Evolutionary conservation across 371 early-diverging fungal genomes (phyloP).

Genomic region (Mortierella sp.): DNA sequence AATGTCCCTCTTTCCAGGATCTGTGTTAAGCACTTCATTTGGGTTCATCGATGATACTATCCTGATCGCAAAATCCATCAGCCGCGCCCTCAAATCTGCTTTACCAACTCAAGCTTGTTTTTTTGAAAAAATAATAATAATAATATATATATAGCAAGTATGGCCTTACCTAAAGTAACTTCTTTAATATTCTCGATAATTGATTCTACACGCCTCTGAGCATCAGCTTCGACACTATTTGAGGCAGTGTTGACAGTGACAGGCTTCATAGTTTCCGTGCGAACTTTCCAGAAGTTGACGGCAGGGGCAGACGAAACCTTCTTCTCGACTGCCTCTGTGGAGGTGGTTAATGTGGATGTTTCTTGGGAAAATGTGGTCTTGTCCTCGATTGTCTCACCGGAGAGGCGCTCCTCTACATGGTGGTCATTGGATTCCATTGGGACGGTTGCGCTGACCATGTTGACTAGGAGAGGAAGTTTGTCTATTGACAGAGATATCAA

Average conservation of each 20-base stretch:
- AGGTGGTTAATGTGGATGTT: background rate
- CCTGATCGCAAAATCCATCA: background rate
- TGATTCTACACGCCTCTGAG: conserved; percentile 46
- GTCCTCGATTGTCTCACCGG: background rate
- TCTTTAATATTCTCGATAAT: conserved; percentile 56
- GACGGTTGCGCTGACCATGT: conserved; percentile 35
- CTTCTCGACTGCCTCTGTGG: conserved; percentile 8
- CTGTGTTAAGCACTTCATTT: no score
- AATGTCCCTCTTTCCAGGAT: no score
- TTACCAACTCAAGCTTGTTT: background rate
- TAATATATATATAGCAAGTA: background rate
- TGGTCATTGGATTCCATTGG: conserved; percentile 32
- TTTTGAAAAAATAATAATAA: background rate
- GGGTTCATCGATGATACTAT: background rate
- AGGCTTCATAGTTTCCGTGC: conserved; percentile 56
- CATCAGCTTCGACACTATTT: conserved; percentile 22
- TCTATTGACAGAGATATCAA: background rate
- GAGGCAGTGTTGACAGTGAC: conserved; percentile 1
- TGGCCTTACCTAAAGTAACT: conserved; percentile 54
- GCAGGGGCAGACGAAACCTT: conserved; percentile 59
- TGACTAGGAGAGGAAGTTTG: background rate
- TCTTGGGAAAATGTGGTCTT: background rate
- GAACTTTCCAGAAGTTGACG: conserved; percentile 70
- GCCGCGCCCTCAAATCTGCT: background rate
- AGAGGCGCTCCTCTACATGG: conserved; percentile 22